These are phyloP conservation scores for Scutellaria minor DNA, from an alignment of 257 asterid species.

Conservation along the genomic window DNA sequence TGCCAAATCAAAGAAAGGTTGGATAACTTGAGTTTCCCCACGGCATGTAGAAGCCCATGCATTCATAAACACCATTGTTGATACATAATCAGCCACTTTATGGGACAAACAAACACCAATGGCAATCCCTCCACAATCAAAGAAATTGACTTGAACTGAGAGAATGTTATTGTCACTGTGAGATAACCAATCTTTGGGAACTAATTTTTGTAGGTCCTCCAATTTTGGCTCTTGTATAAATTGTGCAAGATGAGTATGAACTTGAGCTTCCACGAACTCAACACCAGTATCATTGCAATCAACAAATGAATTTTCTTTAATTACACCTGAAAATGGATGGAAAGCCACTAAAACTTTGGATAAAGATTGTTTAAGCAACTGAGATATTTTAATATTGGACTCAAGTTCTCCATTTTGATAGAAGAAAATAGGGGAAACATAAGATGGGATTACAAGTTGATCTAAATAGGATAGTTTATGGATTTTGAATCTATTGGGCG, in stretches of 20 bases:
- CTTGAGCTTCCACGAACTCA: too few relatives aligned
- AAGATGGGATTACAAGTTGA: neutral
- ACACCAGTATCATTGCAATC: too few relatives aligned
- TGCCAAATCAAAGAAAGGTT: neutral
- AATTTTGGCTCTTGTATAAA: too few relatives aligned
- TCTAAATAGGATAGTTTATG: neutral
- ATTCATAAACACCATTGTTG: conserved; percentile 3
- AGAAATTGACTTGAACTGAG: neutral
- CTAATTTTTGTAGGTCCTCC: too few relatives aligned
- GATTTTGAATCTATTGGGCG: neutral
- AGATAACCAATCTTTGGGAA: too few relatives aligned
- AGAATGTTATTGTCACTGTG: neutral
- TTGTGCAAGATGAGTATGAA: too few relatives aligned
- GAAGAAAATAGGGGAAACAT: neutral
- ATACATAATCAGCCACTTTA: neutral
- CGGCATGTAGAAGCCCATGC: conserved; percentile 24
- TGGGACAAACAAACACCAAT: conserved; percentile 20
- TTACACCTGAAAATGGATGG: too few relatives aligned
- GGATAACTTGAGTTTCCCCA: neutral
- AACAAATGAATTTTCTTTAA: too few relatives aligned
- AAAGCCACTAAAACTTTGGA: neutral
- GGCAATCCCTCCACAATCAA: conserved; percentile 26
- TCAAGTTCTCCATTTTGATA: neutral
- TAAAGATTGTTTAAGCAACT: neutral
- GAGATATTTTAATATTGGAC: too few relatives aligned